Base-by-base conservation (phyloP, 345 rosid species). In the Punica granatum region DNA sequence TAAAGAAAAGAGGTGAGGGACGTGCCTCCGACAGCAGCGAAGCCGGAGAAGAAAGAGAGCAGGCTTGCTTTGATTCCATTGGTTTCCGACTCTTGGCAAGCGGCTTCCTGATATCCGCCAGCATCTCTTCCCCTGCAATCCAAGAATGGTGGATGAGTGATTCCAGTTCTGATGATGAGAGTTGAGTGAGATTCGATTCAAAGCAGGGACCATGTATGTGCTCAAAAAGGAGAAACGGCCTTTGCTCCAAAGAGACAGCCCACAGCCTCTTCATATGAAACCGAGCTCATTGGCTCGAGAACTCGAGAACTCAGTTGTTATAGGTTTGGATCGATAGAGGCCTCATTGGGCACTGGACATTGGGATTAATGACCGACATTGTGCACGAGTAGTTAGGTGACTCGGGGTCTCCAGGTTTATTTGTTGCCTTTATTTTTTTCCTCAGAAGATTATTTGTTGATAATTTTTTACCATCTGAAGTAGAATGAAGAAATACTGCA, bases 1-100 rank as follows among this genome's bases (percentile, higher is more conserved):
- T 95, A n/a, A n/a, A n/a, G 99, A 82, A 89, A 73, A 78, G 87
- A 92, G 80, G 88, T 95, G n/a, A 78, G 79, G 73, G 92, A 81
- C n/a, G 79, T 86, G 21, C 85, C 78, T 39, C 78, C 53, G 69
- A 86, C 51, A 69, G 77, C 82, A 12, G 68, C 72, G 1, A 84
- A 73, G 79, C 42, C 84, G 64, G 84, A 72, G 6, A 82, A 76
- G 69, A 90, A 84, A 72, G 90, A 83, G 61, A 72, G 32, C n/a
- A 48, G 74, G 6, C 78, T 85, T 14, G 77, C 79, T 68, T 51
- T 78, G 13, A 36, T 71, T 30, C 71, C 81, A 18, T 75, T 84
- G n/a, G 54, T 70, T 76, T 37, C 66, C 7, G 67, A 63, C 30
- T 14, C 59, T 21, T 64, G 42, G 12, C 76, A 51, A 42, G 43